Evolutionary conservation across 257 asterid genomes (phyloP).

Genomic region (Nicotiana undulata): DNA sequence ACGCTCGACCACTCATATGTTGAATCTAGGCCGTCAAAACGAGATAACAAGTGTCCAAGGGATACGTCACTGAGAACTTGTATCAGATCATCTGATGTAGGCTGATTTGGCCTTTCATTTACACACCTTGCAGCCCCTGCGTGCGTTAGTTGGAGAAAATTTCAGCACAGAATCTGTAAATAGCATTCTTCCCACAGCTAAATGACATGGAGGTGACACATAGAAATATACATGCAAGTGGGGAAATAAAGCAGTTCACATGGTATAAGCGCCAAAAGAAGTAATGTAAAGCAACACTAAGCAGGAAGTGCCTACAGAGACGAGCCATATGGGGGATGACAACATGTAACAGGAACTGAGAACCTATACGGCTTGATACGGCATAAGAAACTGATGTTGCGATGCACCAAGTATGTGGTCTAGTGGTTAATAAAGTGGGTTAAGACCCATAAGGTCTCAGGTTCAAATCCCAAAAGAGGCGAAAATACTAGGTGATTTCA

Average conservation of each 20-base stretch:
- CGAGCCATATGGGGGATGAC: neutral
- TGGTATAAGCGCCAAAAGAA: neutral
- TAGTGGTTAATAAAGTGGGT: too few species aligned
- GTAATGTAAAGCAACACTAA: neutral
- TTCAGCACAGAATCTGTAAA: neutral
- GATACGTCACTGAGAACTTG: slow-evolving; percentile 62
- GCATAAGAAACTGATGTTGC: slow-evolving; percentile 25
- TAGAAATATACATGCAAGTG: neutral
- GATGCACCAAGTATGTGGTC: too few species aligned
- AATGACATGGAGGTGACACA: neutral
- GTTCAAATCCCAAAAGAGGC: too few species aligned
- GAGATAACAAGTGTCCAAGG: slow-evolving; percentile 45
- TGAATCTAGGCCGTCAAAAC: slow-evolving; percentile 52
- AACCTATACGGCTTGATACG: neutral
- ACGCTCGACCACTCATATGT: slow-evolving; percentile 70
- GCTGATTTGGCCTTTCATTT: slow-evolving; percentile 31
- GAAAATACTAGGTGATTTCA: too few species aligned
- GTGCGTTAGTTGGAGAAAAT: slow-evolving; percentile 2
- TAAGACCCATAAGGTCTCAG: too few species aligned
- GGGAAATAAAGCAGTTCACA: neutral
- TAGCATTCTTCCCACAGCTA: neutral
- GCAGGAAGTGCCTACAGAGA: neutral
- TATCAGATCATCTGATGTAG: slow-evolving; percentile 54
- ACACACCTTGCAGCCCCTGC: slow-evolving; percentile 14
- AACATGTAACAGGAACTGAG: neutral